A percentile compares a stretch with the other conserved stretches of the same genome.
Conservation (phyloP, 305 asterid species). For the Rubia tinctorum region DNA sequence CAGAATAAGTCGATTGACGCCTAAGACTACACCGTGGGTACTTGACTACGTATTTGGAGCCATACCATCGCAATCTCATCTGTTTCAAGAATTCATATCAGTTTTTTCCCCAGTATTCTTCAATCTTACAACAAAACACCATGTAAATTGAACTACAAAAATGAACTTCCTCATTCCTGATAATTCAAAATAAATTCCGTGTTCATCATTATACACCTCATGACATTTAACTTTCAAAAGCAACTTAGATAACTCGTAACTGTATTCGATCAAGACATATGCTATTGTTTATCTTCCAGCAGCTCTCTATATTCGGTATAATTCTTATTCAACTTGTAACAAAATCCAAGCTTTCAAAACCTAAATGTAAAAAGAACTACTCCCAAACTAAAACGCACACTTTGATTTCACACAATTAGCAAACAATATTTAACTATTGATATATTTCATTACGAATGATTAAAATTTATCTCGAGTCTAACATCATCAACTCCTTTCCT, state of each 20-base stretch:
- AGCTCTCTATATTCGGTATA: not conserved
- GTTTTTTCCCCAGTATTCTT: not conserved
- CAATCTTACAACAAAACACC: not conserved
- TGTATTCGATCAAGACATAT: not conserved
- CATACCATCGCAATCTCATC: slow-evolving; percentile 83
- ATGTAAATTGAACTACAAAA: not conserved
- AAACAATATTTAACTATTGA: not conserved
- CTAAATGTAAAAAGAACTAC: not conserved
- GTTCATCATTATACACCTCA: not conserved
- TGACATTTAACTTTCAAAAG: not conserved
- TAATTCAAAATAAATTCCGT: not conserved
- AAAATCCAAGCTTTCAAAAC: not conserved
- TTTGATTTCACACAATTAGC: too few relatives aligned
- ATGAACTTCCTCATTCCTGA: not conserved
- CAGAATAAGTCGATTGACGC: slow-evolving; percentile 89
- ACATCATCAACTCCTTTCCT: too few relatives aligned
- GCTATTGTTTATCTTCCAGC: too few relatives aligned
- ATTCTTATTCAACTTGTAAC: not conserved
- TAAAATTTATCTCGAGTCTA: not conserved
- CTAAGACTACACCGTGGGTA: slow-evolving; percentile 95
- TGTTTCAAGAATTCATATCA: slow-evolving; percentile 25
- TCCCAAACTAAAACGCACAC: not conserved
- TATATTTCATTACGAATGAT: not conserved
- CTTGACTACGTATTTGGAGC: slow-evolving; percentile 83
- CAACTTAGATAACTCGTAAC: not conserved